These are phyloP conservation scores for Yamadazyma membranifaciens DNA, from an alignment of 1,139 yeast species.

Conservation along the genomic window DNA sequence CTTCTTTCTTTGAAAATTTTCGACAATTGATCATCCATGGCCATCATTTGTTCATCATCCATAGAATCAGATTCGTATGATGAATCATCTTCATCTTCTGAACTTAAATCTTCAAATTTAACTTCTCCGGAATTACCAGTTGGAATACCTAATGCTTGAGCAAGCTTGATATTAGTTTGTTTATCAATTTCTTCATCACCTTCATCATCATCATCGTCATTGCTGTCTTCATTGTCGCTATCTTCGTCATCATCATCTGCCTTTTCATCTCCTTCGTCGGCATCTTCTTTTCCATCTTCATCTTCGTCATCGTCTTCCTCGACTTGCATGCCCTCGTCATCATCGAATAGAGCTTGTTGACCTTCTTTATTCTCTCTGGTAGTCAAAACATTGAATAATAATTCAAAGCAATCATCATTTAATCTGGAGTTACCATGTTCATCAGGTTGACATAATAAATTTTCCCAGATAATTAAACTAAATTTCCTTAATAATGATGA, in stretches of 20 bases:
- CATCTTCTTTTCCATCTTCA: constrained; percentile 29
- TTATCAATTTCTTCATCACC: constrained; percentile 50
- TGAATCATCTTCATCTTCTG: constrained; percentile 30
- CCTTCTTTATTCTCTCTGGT: constrained; percentile 84
- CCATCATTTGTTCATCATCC: constrained; percentile 98
- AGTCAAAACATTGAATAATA: constrained; percentile 64
- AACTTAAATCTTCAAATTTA: constrained; percentile 40
- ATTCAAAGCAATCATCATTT: constrained; percentile 50
- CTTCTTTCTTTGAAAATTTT: constrained; percentile 81
- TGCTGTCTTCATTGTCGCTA: constrained; percentile 33
- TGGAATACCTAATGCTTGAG: constrained; percentile 75
- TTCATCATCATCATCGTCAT: constrained; percentile 28
- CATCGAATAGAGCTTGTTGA: constrained; percentile 72
- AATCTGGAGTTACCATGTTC: constrained; percentile 27
- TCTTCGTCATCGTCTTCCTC: constrained; percentile 30
- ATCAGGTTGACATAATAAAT: constrained; percentile 34
- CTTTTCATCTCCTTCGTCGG: constrained; percentile 41
- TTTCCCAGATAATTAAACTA: constrained; percentile 76
- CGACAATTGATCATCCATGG: constrained; percentile 81
- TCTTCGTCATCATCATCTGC: constrained; percentile 26
- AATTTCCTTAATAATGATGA: constrained; percentile 70
- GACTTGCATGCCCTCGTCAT: constrained; percentile 43
- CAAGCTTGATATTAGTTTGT: constrained; percentile 69
- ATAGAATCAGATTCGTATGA: constrained; percentile 73
- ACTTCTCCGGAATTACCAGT: constrained; percentile 46